Evolutionary conservation across 2,329 filamentous ascomycete genomes (phyloP), one percentile per base, ranked within the genome.

Genomic region (Talaromyces verruculosus): DNA sequence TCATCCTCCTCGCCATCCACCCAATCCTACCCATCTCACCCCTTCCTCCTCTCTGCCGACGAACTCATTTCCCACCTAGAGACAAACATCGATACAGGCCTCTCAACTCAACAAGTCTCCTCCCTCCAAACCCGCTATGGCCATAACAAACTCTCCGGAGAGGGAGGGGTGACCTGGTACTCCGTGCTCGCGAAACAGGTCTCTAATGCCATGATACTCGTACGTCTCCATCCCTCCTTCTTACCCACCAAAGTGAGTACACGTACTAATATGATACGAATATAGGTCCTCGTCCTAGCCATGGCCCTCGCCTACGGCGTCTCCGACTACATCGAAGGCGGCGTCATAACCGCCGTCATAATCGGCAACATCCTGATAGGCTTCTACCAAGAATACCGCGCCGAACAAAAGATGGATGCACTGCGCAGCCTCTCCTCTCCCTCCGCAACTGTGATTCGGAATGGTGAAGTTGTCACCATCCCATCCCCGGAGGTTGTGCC

Each of bases 241-340:
- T 51, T 4, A n/a, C 6, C 25, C 2, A 30, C 22, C 10, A 13
- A 10, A 51, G 2, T 17, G 3, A 25, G 5, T 13, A 43, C 6
- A 7, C 19, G 43, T 47, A 17, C 49, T 33, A 33, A 53, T 15
- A 7, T 13, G 10, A n/a, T 17, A 33, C 17, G 15, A 25, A 25
- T 25, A 15, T 67, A 91, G 89, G 89, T 91, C 68, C 87, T 93
- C 71, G 83, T 92, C 70, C 87, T 91, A 72, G 90, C 91, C 72
- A 91, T 91, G 87, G 88, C 87, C 67, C 80, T 85, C 57, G 84
- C 83, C 68, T 84, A 83, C 71, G 84, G 83, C 53, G 84, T 86
- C 47, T 75, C 81, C 49, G 84, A 86, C 71, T 87, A 82, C 68
- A 82, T 87, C 64, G 85, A 87, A 77, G 85, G 84, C 28, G 84